Evolutionary conservation across 2,329 filamentous ascomycete species (phyloP), one percentile per base, ranked within the genome.

Genomic region (Penicillium sp.): DNA sequence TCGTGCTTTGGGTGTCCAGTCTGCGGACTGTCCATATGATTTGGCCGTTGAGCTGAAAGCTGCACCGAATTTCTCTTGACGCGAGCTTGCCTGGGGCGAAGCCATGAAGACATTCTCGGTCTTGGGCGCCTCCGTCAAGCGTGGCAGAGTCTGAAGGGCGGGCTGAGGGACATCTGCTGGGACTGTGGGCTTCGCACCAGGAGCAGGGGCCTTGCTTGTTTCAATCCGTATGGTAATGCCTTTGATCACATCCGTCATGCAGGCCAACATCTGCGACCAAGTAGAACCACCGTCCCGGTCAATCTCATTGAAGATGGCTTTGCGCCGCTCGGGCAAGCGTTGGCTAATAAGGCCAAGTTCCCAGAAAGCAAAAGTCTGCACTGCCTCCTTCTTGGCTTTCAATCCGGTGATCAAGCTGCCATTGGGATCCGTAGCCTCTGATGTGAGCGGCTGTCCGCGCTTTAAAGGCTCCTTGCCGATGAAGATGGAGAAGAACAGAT

Each of bases 311-410:
- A 88, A 96, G 47, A 97, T 89, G 18, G 83, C 81, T 67, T 86
- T 88, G 45, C 92, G 82, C 29, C 90, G 83, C n/a, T 82, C 78
- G 13, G 84, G 78, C 55, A 87, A 91, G 46, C 82, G 80, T 49
- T 86, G 81, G 32, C 88, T 84, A 59, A 96, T 95, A 48, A 88
- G 78, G 27, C 83, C 82, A 25, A 96, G 76, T 65, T 97, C 92
- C 91, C 91, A 95, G 69, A 95, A 87, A 13, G 92, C 91, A 67
- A 95, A 95, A 0, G 83, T 80, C 80, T 82, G 84, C 52, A 88
- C 83, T 8, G 88, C 77, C 7, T 88, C 78, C 68, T 92, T 93
- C 72, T 90, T 93, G 56, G 86, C 86, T 66, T 85, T 91, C 40
- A 97, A 70, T 0, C 92, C 92, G 49, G 84, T 89, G 42, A 97